These are phyloP conservation scores for Thielaviopsis punctulata DNA, from an alignment of 2,329 filamentous ascomycete genomes.

Conservation along the genomic window DNA sequence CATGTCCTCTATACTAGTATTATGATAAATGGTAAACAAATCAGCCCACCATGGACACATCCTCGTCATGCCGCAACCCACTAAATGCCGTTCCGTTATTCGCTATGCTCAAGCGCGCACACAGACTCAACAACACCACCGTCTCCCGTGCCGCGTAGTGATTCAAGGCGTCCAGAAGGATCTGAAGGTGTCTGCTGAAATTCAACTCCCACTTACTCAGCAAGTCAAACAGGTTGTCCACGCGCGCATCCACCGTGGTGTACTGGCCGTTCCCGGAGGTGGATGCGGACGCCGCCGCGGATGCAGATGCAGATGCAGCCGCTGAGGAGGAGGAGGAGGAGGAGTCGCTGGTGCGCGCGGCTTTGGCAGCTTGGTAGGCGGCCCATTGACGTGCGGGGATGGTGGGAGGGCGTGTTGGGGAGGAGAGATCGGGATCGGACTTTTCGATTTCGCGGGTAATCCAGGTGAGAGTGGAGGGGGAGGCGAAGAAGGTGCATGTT, in stretches of 20 bases:
- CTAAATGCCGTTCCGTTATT: slow-evolving; percentile 57
- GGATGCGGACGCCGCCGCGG: too few species aligned
- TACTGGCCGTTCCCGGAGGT: slow-evolving; percentile 20
- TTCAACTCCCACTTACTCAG: slow-evolving; percentile 85
- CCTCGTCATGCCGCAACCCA: slow-evolving; percentile 39
- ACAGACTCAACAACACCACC: slow-evolving; percentile 78
- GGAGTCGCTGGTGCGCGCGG: slow-evolving; percentile 22
- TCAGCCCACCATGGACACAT: slow-evolving; percentile 13
- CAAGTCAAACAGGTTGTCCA: slow-evolving; percentile 70
- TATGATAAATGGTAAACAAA: neutral
- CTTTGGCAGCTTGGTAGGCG: slow-evolving; percentile 34
- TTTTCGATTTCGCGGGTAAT: slow-evolving; percentile 72
- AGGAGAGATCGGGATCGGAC: slow-evolving; percentile 60
- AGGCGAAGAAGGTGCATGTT: slow-evolving; percentile 85
- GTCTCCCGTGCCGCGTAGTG: slow-evolving; percentile 97
- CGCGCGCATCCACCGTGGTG: slow-evolving; percentile 27
- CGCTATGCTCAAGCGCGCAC: slow-evolving; percentile 63
- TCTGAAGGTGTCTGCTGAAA: slow-evolving; percentile 82
- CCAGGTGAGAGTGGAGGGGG: slow-evolving; percentile 56
- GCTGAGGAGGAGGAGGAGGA: slow-evolving; percentile 19
- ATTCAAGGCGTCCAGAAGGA: slow-evolving; percentile 84
- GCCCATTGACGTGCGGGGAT: slow-evolving; percentile 46
- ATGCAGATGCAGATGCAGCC: too few species aligned
- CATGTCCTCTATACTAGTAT: neutral
- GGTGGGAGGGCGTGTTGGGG: slow-evolving; percentile 34